Evolutionary conservation across 441 rosid genomes (phyloP).

Genomic region (Flueggea neowawraea): DNA sequence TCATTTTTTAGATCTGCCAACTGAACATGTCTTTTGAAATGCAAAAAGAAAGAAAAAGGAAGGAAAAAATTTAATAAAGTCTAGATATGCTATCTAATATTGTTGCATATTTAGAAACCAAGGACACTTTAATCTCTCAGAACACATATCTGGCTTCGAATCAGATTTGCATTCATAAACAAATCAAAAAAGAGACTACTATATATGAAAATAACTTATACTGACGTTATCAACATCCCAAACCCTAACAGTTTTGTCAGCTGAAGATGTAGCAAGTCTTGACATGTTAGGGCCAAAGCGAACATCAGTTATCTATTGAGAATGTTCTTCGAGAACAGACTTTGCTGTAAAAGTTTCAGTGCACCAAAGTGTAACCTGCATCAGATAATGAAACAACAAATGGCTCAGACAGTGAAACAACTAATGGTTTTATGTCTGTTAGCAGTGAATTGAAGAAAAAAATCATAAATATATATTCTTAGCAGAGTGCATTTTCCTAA

Average conservation of each 20-base stretch:
- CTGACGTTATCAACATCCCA: conserved; percentile 73
- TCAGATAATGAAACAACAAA: conserved; percentile 10
- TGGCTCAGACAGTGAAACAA: no score
- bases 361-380: conserved; percentile 67
- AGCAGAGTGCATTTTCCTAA: not conserved
- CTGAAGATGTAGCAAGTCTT: conserved; percentile 63
- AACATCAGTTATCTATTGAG: conserved; percentile 58
- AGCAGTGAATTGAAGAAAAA: no score
- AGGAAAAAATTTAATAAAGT: no score
- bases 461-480: no score
- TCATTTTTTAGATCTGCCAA: no score
- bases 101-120: no score
- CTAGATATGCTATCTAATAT: no score
- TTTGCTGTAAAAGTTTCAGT: conserved; percentile 43
- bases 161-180: not conserved
- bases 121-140: no score
- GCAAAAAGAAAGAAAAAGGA: no score
- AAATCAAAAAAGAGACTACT: not conserved
- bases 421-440: no score
- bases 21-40: no score
- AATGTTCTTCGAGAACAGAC: conserved; percentile 63
- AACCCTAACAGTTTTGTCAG: conserved; percentile 64
- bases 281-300: conserved; percentile 69
- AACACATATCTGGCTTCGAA: no score
- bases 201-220: not conserved